Evolutionary conservation across 2,329 filamentous ascomycete species (phyloP).

Genomic region (Paecilomyces dactylethromorphus): DNA sequence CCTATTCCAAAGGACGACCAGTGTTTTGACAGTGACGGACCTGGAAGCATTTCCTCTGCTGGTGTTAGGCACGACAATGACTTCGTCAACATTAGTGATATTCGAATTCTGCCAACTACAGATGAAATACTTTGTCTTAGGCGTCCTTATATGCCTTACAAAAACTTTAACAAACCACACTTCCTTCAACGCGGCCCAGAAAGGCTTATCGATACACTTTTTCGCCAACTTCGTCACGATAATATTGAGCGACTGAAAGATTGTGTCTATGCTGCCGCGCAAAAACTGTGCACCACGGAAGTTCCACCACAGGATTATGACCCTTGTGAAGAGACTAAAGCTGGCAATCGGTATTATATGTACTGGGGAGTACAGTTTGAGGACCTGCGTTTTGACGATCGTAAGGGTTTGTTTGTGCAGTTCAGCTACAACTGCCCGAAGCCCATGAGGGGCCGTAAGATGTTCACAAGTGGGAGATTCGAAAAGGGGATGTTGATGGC

Average conservation of each 20-base stretch:
- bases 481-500: conserved; percentile 23
- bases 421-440: conserved; percentile 22
- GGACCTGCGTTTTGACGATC: conserved; percentile 10
- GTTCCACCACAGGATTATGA: conserved; percentile 9
- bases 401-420: conserved; percentile 14
- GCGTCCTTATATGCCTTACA: conserved; percentile 12
- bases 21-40: conserved; percentile 18
- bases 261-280: conserved; percentile 12
- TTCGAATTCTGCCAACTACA: conserved; percentile 15
- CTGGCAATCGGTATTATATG: conserved; percentile 10
- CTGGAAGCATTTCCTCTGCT: conserved; percentile 12
- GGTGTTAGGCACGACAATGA: conserved; percentile 16
- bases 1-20: background rate
- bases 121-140: conserved; percentile 14
- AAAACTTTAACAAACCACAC: conserved; percentile 6
- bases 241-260: conserved; percentile 12
- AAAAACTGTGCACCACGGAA: conserved; percentile 5
- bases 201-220: conserved; percentile 13
- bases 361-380: conserved; percentile 13
- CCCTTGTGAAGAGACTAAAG: conserved; percentile 9
- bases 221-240: conserved; percentile 16
- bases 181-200: conserved; percentile 8
- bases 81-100: conserved; percentile 11
- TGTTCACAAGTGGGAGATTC: conserved; percentile 16
- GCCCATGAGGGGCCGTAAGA: conserved; percentile 14